Evolutionary conservation across 2,329 filamentous ascomycete species (phyloP).

Genomic region (Hymenoscyphus linearis): DNA sequence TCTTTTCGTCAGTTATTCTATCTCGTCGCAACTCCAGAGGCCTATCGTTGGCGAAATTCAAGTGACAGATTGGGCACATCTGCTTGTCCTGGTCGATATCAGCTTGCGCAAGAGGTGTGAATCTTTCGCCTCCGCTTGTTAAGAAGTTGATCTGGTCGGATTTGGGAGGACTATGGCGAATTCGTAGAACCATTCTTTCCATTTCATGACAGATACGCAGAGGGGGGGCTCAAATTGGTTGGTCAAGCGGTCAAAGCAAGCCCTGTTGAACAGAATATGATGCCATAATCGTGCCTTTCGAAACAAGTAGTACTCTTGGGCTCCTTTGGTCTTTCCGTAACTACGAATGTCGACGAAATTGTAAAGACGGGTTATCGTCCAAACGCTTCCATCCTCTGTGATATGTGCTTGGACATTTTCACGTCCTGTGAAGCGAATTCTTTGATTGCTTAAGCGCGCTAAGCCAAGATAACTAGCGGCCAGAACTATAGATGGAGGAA

Average conservation of each 20-base stretch:
- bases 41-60: neutral
- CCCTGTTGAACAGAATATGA: neutral
- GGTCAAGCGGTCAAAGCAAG: too few species aligned
- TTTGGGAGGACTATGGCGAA: too few species aligned
- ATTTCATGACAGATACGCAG: too few species aligned
- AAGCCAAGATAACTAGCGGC: neutral
- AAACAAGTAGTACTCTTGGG: neutral
- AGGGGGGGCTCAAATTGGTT: too few species aligned
- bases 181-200: too few species aligned
- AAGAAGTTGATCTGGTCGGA: too few species aligned
- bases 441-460: neutral
- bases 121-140: too few species aligned
- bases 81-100: neutral
- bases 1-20: neutral
- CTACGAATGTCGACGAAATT: neutral
- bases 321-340: neutral
- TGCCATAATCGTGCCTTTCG: neutral
- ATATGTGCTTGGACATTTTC: neutral
- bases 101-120: neutral
- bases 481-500: neutral
- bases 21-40: neutral
- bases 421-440: neutral
- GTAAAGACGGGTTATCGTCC: neutral
- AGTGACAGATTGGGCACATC: neutral
- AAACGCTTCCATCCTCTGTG: neutral